phyloP scores from a whole-genome alignment of 208 protist species.

The Crithidia thermophila region DNA sequence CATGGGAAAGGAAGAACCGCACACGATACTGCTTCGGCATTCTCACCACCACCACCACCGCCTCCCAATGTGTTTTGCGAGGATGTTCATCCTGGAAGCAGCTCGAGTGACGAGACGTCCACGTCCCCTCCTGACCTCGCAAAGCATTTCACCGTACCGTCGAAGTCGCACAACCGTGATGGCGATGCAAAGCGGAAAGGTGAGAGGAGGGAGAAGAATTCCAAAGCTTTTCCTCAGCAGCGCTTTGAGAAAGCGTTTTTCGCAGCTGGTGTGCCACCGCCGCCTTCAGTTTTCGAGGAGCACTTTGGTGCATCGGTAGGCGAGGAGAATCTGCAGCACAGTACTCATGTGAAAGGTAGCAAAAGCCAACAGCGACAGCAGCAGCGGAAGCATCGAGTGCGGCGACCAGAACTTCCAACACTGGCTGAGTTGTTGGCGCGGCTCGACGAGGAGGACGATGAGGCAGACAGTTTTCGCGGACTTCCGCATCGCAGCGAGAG shows the following conservation, averaged over 20 bases:
- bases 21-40: neutral
- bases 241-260: no score
- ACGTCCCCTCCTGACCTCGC: no score
- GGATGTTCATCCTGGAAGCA: neutral
- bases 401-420: slow-evolving; percentile 13
- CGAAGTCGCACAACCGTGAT: no score
- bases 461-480: slow-evolving; percentile 1
- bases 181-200: no score
- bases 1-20: no score
- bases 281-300: slow-evolving; percentile 8
- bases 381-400: neutral
- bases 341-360: neutral
- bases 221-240: neutral
- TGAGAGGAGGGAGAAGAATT: neutral
- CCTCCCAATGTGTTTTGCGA: slow-evolving; percentile 9
- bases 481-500: no score
- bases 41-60: neutral
- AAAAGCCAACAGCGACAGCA: neutral
- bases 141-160: no score
- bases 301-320: no score
- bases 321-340: neutral
- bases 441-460: slow-evolving; percentile 16
- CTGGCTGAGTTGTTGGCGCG: slow-evolving; percentile 26
- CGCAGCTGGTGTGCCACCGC: neutral
- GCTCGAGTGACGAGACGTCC: neutral